Conservation (phyloP, 306 rosid species). For the Acacia crassicarpa region DNA sequence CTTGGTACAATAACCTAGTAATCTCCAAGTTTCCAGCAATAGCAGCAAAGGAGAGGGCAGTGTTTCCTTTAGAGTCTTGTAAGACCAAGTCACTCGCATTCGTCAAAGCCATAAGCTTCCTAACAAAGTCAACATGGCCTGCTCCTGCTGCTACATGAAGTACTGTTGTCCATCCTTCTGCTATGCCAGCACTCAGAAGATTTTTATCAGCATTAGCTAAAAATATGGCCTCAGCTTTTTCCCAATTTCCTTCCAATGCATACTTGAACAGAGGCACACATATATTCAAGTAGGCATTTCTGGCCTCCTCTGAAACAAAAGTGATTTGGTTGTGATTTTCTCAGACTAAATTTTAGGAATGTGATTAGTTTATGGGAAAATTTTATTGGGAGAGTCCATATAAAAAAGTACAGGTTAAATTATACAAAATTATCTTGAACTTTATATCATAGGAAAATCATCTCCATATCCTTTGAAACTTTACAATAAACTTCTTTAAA, state of each 20-base stretch:
- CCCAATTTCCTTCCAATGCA: constrained; percentile 32
- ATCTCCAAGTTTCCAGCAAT: constrained; percentile 15
- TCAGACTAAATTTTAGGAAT: too few relatives aligned
- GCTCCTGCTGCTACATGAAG: constrained; percentile 30
- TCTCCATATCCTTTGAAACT: too few relatives aligned
- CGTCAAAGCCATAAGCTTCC: neutral
- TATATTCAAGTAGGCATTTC: neutral
- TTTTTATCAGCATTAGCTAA: too few relatives aligned
- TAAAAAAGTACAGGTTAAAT: too few relatives aligned
- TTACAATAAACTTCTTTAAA: too few relatives aligned
- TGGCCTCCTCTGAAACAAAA: constrained; percentile 21
- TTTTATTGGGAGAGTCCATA: too few relatives aligned
- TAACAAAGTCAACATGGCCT: neutral
- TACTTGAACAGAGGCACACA: constrained; percentile 43
- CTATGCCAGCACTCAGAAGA: constrained; percentile 14
- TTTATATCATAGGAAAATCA: too few relatives aligned
- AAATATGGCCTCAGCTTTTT: neutral
- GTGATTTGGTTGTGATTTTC: neutral
- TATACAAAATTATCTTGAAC: too few relatives aligned
- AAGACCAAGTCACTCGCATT: neutral
- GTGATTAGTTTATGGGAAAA: too few relatives aligned
- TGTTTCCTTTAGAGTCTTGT: constrained; percentile 27
- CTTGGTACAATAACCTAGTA: neutral
- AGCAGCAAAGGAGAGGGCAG: constrained; percentile 38
- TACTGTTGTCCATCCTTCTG: constrained; percentile 9